Evolutionary conservation across 1,139 yeast species (phyloP), one percentile per base, ranked within the genome.

Genomic region (Hansenula sp.): DNA sequence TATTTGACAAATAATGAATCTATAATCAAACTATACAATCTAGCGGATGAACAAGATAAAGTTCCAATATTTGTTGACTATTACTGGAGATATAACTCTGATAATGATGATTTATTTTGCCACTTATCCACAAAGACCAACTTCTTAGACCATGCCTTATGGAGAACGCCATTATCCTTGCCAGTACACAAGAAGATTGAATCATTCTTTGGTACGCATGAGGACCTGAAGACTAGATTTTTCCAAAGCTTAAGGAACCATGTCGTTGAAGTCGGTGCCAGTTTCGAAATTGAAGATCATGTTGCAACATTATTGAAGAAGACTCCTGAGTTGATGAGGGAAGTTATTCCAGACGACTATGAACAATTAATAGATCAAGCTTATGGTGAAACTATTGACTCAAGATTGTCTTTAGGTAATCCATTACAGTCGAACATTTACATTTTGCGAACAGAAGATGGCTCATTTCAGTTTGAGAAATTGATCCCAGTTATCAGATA

Each of bases 331-430:
- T 46, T 41, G 16, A 38, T 19, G 11, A 36, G n/a, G 19, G 47
- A 55, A n/a, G 41, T 63, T 5, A 49, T 58, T 2, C 17, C 45
- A 1, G 41, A 51, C 21, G 25, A 52, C 3, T 43, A 37, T 7
- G 37, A 36, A 4, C n/a, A 41, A 5, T 47, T 27, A 1, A 28
- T 40, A 1, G 17, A 51, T 32, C 42, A 41, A 7, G 28, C 33
- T 3, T 53, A 54, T 36, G 58, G 67, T n/a, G 54, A 57, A 1
- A 28, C 27, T 2, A 46, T 66, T 36, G 69, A 67, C 43, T 55
- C 63, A 8, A 58, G 64, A 43, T 51, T 77, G 25, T 58, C 81
- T 0, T 57, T 77, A 25, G 72, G 79, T 0, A 77, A 76, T 50
- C 70, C 79, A 2, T 54, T 79, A 40, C 72, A 65, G 16, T 64